phyloP scores from a whole-genome alignment of 2,329 filamentous ascomycete species.

The Myriosclerotinia duriaeana region DNA sequence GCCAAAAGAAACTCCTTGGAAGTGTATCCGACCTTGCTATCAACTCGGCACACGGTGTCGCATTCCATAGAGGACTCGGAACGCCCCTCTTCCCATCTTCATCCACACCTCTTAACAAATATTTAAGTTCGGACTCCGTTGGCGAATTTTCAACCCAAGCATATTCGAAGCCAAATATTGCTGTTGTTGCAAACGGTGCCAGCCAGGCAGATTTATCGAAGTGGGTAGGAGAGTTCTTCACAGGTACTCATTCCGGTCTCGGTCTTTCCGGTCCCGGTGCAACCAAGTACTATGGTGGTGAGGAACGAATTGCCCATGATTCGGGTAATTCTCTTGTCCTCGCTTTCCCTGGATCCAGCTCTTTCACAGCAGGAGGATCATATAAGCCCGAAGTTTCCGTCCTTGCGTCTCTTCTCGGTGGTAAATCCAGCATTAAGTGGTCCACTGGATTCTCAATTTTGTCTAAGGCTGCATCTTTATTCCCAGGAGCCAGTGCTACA shows the following conservation, averaged over 20 bases:
- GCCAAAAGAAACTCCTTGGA: constrained; percentile 70
- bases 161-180: constrained; percentile 88
- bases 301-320: constrained; percentile 80
- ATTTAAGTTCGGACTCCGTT: constrained; percentile 74
- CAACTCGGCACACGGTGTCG: constrained; percentile 80
- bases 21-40: constrained; percentile 68
- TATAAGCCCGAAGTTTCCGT: constrained; percentile 91
- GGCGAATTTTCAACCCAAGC: constrained; percentile 73
- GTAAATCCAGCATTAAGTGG: constrained; percentile 93
- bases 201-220: constrained; percentile 73
- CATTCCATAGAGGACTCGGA: constrained; percentile 93
- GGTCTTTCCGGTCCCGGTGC: constrained; percentile 57
- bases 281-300: constrained; percentile 89
- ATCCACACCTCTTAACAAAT: constrained; percentile 71
- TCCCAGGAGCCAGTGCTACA: constrained; percentile 65
- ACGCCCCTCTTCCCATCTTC: constrained; percentile 71
- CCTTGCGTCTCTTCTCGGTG: constrained; percentile 84
- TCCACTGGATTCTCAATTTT: constrained; percentile 88
- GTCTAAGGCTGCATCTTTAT: constrained; percentile 69
- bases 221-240: constrained; percentile 94
- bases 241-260: constrained; percentile 59
- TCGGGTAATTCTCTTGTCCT: constrained; percentile 82
- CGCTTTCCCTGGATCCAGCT: constrained; percentile 87
- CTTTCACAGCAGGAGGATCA: constrained; percentile 61
- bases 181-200: constrained; percentile 86